Evolutionary conservation across 2,329 filamentous ascomycete species (phyloP).

Genomic region (Ambrosiella cleistominuta): DNA sequence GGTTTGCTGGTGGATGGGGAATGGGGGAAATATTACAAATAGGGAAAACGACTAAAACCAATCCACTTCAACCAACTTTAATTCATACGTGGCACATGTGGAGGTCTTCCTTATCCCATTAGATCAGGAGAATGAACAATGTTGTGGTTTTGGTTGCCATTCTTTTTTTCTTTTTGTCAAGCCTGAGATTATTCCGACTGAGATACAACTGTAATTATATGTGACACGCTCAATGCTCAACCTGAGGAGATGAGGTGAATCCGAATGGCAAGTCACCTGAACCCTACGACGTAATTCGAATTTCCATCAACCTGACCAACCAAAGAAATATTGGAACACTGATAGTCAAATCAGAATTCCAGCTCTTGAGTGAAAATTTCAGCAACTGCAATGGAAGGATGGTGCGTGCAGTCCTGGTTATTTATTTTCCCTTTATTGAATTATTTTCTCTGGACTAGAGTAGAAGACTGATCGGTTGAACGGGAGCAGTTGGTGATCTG

Average conservation of each 20-base stretch:
- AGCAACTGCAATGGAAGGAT: background rate
- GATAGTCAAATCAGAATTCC: no score
- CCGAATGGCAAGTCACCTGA: background rate
- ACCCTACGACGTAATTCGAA: background rate
- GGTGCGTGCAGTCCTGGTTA: background rate
- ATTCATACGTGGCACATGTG: no score
- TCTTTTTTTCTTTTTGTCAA: background rate
- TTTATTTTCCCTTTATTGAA: background rate
- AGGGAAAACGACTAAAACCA: background rate
- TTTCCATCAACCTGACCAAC: no score
- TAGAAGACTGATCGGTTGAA: no score
- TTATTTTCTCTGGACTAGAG: background rate
- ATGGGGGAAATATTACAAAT: background rate
- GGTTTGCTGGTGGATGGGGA: background rate
- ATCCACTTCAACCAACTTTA: no score
- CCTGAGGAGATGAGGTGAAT: background rate
- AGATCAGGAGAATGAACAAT: no score
- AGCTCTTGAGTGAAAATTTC: no score
- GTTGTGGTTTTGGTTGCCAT: background rate
- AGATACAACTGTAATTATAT: background rate
- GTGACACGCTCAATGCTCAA: background rate
- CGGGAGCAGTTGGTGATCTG: no score
- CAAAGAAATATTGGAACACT: no score
- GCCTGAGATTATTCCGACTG: background rate
- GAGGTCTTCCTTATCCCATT: no score